Evolutionary conservation across 140 eudicot species (phyloP).

Genomic region (Bidens hawaiensis): DNA sequence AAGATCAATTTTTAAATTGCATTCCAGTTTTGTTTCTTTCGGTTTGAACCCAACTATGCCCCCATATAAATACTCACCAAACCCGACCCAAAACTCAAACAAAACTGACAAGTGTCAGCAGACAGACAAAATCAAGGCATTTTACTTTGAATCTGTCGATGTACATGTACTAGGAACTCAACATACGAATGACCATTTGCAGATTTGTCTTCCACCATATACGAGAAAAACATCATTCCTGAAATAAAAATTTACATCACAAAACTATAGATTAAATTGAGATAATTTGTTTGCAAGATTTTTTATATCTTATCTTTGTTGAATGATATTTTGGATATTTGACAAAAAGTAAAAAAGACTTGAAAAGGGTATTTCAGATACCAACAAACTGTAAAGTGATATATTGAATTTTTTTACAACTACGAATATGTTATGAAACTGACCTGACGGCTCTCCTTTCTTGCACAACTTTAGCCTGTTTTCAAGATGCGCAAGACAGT

Average conservation of each 20-base stretch:
- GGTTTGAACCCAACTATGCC: neutral
- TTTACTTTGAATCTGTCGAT: slow-evolving; percentile 69
- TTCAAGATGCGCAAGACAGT: slow-evolving; percentile 21
- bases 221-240: slow-evolving; percentile 68
- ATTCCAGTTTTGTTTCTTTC: slow-evolving; percentile 21
- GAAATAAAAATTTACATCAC: slow-evolving; percentile 10
- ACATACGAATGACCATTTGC: slow-evolving; percentile 59
- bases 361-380: neutral
- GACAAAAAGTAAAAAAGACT: neutral
- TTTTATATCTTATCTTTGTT: neutral
- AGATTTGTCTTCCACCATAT: slow-evolving; percentile 77
- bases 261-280: neutral
- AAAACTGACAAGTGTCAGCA: slow-evolving; percentile 17
- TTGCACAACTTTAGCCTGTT: slow-evolving; percentile 79
- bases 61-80: slow-evolving; percentile 35
- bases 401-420: neutral
- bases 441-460: slow-evolving; percentile 92
- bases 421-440: slow-evolving; percentile 30
- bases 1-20: neutral
- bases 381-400: neutral
- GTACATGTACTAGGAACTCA: slow-evolving; percentile 66
- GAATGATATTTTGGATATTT: neutral
- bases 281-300: neutral
- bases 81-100: slow-evolving; percentile 11
- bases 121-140: slow-evolving; percentile 43